Base-by-base conservation (phyloP, 2,329 filamentous ascomycete genomes). In the Venturia pyrina region DNA sequence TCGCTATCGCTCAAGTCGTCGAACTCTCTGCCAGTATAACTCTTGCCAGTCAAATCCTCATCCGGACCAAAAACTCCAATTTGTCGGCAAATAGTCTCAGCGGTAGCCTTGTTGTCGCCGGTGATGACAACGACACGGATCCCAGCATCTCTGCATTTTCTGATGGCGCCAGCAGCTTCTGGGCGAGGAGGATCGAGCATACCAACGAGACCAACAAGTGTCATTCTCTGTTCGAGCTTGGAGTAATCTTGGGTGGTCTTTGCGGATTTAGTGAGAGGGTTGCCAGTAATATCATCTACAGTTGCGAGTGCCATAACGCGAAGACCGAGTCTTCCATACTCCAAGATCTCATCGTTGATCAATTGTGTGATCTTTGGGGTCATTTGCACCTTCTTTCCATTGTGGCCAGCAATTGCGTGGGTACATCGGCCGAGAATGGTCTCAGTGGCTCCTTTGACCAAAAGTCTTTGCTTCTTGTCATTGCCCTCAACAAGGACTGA, bases 111-210 rank as follows among this genome's bases (percentile, higher is more conserved):
- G 80, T 96, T 99, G 79, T 99, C 95, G 73, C 95, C 95, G 65
- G 95, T 99, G 77, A 99, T 97, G 69, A 99, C 95, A 71, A 99
- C 91, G 62, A 99, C 91, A 68, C 95, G 89, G 72, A 99, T 98
- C 71, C 95, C 95, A 70, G 95, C 95, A 68, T 91, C 87, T 77
- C 89, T 90, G 79, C 95, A 99, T 77, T 96, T 90, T 73, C 83
- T 83, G 72, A 99, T 96, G 61, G 95, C 95, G 63, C 81, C 83
- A 64, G 89, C 85, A 13, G 98, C 95, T 79, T 99, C 95, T 61
- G 91, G 90, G 46, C 95, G 91, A 72, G 95, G 95, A 71, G 95
- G 95, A 75, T 99, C 95, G 74, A 97, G 83, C 95, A 99, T 99
- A 71, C 89, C 92, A 70, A 96, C 90, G 65, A 99, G 86, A 69